Percentiles rank a stretch among this genome's conserved stretches.
phyloP scores from a whole-genome alignment of 306 rosid species.

The Begonia peltatifolia region DNA sequence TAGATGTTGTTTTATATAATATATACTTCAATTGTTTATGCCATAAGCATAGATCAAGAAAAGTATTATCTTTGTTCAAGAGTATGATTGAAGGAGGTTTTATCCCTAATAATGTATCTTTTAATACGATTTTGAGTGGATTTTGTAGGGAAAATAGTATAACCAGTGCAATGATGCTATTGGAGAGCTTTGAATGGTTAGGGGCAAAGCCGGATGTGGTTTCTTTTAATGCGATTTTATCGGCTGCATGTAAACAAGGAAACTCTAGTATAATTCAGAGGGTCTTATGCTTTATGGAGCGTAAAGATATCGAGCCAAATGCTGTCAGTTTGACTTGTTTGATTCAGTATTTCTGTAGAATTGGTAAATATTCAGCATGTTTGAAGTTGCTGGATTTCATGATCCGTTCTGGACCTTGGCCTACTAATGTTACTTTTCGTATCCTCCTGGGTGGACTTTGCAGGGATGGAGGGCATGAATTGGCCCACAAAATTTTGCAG shows the following conservation, averaged over 20 bases:
- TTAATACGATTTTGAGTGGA: constrained; percentile 28
- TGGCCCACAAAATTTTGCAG: constrained; percentile 14
- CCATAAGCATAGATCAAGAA: constrained; percentile 18
- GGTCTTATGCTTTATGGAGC: constrained; percentile 20
- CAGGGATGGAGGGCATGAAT: constrained; percentile 16
- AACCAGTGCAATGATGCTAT: constrained; percentile 21
- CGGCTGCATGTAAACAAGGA: constrained; percentile 25
- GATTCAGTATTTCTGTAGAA: constrained; percentile 22
- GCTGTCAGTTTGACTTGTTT: constrained; percentile 22
- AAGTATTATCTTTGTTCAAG: constrained; percentile 20
- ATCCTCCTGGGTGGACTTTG: constrained; percentile 22
- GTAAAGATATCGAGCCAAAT: constrained; percentile 19
- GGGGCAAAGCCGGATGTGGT: constrained; percentile 23
- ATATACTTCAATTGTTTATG: constrained; percentile 29
- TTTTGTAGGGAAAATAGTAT: constrained; percentile 17
- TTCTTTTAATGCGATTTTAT: constrained; percentile 27
- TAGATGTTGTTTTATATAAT: constrained; percentile 29
- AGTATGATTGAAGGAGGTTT: constrained; percentile 20
- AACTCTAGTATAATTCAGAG: constrained; percentile 11
- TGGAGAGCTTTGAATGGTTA: constrained; percentile 24
- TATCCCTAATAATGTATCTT: constrained; percentile 23
- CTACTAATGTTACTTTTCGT: constrained; percentile 17
- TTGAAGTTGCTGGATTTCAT: constrained; percentile 20
- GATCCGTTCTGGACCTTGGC: constrained; percentile 12
- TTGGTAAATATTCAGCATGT: constrained; percentile 20